Evolutionary conservation across 2,329 filamentous ascomycete species (phyloP), one percentile per base, ranked within the genome.

Genomic region (Colletotrichum falcatum): DNA sequence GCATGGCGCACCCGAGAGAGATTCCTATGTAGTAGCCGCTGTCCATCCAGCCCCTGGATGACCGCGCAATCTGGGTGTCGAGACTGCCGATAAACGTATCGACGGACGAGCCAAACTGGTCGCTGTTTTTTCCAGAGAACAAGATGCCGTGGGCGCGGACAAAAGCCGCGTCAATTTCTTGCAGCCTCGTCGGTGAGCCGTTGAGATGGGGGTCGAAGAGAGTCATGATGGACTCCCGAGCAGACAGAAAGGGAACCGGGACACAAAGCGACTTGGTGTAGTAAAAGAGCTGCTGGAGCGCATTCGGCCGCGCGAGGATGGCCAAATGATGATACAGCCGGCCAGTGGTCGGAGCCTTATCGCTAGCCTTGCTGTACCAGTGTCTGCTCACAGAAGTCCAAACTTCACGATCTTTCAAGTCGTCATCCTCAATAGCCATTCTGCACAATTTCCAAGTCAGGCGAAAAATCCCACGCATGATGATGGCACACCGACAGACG

Each of bases 291-390:
- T 95, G 92, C 66, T 91, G 89, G 0, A 94, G 79, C 0, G 87
- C 87, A 69, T 93, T 90, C 0, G 92, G 91, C 0, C 92, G 82
- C 0, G 93, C 91, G 0, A 95, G 79, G 33, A 95, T 95, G 0
- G 94, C 95, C 0, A 98, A 83, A 76, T 98, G 94, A 74, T 98
- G 94, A 70, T 97, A 96, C 0, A 98, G 84, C 0, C 95, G 86
- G 0, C 95, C 95, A 0, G 92, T 90, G 0, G 87, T 87, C 0
- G 95, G 94, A 0, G 89, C 89, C 35, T 90, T 91, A 74, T 97
- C 92, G 0, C 93, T 92, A 0, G 94, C 93, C 74, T 92, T 92
- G 3, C 88, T 90, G 74, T 97, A 98, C 96, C 95, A 98, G 49
- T 91, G 90, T 0, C 91, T 84, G 0, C 92, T 92, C 0, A 97